Conservation (phyloP, 1,284 basidiomycete species). For the Papiliotrema nemorosa region DNA sequence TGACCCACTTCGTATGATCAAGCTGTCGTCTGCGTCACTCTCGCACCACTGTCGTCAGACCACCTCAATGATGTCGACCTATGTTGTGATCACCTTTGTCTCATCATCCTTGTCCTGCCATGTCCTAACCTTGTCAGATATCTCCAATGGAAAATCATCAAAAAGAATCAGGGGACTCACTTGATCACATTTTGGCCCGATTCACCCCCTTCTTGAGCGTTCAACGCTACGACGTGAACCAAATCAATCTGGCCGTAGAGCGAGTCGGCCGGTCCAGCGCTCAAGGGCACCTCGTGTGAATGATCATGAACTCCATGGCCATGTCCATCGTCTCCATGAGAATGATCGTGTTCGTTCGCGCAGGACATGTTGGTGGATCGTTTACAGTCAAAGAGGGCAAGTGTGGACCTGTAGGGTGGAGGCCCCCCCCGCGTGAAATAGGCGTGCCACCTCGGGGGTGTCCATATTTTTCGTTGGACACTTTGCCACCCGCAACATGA, state of each 20-base stretch:
- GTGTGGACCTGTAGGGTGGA: conserved; percentile 1
- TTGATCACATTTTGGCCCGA: conserved; percentile 47
- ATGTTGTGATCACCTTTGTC: conserved; percentile 20
- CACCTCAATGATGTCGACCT: not conserved
- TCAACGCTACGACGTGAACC: conserved; percentile 45
- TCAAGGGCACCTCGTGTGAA: conserved; percentile 44
- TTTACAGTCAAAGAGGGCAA: not conserved
- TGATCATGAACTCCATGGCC: conserved; percentile 29
- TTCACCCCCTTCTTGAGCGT: conserved; percentile 43
- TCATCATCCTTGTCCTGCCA: conserved; percentile 46
- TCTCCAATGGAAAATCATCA: too few relatives aligned
- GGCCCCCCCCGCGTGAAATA: not conserved
- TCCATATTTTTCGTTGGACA: not conserved
- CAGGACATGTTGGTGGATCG: conserved; percentile 25
- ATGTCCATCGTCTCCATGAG: conserved; percentile 7
- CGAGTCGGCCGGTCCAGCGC: conserved; percentile 40
- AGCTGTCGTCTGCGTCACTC: conserved; percentile 46
- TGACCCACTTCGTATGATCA: conserved; percentile 44
- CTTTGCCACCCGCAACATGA: not conserved
- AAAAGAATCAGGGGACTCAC: conserved; percentile 22
- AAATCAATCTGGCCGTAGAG: conserved; percentile 43
- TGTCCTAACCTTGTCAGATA: not conserved
- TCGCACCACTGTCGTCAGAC: conserved; percentile 27
- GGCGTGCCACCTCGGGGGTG: too few relatives aligned
- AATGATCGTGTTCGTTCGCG: conserved; percentile 34